Evolutionary conservation across 495 filamentous ascomycete genomes (phyloP), one percentile per base, ranked within the genome.

Genomic region (Friedmanniomyces simplex): DNA sequence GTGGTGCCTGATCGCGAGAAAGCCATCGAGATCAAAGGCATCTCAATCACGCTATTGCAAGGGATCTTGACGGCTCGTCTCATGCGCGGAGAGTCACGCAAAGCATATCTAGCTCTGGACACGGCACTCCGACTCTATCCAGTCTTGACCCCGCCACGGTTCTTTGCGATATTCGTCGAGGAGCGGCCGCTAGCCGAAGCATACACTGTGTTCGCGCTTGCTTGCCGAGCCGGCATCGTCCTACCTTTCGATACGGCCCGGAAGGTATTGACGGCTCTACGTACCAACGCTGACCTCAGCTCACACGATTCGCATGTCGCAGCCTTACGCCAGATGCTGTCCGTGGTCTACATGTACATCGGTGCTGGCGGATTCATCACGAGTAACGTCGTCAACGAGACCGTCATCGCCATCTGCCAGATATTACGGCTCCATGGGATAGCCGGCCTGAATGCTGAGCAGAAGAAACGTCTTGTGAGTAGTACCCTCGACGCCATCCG

Each of bases 61-160:
- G 76, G 76, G 18, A 77, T 78, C 20, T 50, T 74, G 34, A 76
- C 72, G 4, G 76, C 76, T 1, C 68, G 76, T 14, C 34, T 75
- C 1, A 57, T 74, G 0, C 63, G 65, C 39, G 71, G 75, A 3
- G 73, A 78, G 50, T 74, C 73, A 69, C 57, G 59, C 37, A 68
- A 69, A 11, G 72, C 76, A 7, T 78, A 78, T 55, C 63, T 78
- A 30, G 75, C 68, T 11, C 62, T 78, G 21, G 76, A 78, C 52
- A 69, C 70, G 20, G 70, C 67, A n/a, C 58, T 76, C 0, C 64
- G 76, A 16, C 65, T 78, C 6, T 76, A 72, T 52, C 76, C 76
- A 0, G 66, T 68, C 2, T 59, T 68, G 12, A 64, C 66, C 1
- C 74, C 74, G 0, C 10, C 54, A 0, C 64, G 73, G 0, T 61